phyloP scores from a whole-genome alignment of 192 early-diverging fungal species.

The Entomortierella beljakovae region DNA sequence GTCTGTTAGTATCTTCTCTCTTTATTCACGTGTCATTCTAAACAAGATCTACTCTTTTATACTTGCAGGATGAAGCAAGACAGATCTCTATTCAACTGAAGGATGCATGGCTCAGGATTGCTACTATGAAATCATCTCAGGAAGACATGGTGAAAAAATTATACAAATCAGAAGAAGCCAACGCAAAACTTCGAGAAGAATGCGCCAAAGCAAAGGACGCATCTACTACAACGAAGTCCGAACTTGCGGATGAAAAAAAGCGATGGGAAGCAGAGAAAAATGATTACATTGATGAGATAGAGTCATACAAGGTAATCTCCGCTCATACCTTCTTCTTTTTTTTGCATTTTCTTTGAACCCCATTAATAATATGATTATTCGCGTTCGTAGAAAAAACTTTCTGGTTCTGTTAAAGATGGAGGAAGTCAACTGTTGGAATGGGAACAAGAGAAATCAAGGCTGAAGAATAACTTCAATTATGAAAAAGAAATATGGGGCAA shows the following conservation, averaged over 20 bases:
- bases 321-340: not conserved
- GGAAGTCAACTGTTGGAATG: conserved; percentile 21
- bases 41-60: too few relatives aligned
- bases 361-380: not conserved
- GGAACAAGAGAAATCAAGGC: conserved; percentile 19
- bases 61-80: conserved; percentile 32
- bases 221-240: not conserved
- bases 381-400: conserved; percentile 18
- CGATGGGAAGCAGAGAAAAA: conserved; percentile 20
- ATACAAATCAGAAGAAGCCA: conserved; percentile 18
- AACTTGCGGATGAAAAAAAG: conserved; percentile 5
- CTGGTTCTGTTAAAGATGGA: not conserved
- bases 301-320: conserved; percentile 19
- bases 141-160: conserved; percentile 24
- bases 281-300: conserved; percentile 14
- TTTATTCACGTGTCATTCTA: too few relatives aligned
- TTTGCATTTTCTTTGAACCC: not conserved
- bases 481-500: conserved; percentile 26
- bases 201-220: conserved; percentile 2
- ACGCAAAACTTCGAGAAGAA: conserved; percentile 7
- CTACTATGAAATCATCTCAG: conserved; percentile 32
- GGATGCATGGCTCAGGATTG: conserved; percentile 33
- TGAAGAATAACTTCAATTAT: conserved; percentile 26
- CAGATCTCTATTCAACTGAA: conserved; percentile 33
- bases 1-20: not conserved